Evolutionary conservation across 1,139 yeast species (phyloP).

Genomic region (Saccharomyces hybrid): DNA sequence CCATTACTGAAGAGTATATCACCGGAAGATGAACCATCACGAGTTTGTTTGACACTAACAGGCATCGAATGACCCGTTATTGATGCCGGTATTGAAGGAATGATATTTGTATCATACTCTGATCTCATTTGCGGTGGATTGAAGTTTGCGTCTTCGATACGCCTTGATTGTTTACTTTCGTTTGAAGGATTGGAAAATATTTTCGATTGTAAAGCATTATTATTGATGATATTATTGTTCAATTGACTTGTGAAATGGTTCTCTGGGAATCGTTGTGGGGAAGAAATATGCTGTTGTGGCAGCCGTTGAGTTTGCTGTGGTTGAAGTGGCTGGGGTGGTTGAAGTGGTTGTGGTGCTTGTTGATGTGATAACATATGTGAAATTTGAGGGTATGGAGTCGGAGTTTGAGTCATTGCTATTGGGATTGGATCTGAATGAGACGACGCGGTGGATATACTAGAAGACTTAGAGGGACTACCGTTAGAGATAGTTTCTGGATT

Average conservation of each 20-base stretch:
- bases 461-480: background rate
- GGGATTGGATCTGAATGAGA: background rate
- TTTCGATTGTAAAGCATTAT: background rate
- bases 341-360: background rate
- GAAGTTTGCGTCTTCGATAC: background rate
- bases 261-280: background rate
- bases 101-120: background rate
- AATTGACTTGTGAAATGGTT: background rate
- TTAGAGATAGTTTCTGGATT: slow-evolving; percentile 6
- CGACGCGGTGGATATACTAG: background rate
- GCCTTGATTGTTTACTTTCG: background rate
- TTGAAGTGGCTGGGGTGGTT: too few species aligned
- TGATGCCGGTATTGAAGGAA: background rate
- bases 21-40: slow-evolving; percentile 5
- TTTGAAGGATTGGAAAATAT: background rate
- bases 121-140: background rate
- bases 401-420: background rate
- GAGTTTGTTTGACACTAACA: background rate
- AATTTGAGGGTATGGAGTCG: background rate
- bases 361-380: background rate
- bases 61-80: background rate
- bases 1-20: slow-evolving; percentile 39
- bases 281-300: background rate
- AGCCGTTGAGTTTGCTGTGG: background rate
- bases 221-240: background rate